phyloP scores from a whole-genome alignment of 176 grass and related monocot species.

The Musa schizocarpa region DNA sequence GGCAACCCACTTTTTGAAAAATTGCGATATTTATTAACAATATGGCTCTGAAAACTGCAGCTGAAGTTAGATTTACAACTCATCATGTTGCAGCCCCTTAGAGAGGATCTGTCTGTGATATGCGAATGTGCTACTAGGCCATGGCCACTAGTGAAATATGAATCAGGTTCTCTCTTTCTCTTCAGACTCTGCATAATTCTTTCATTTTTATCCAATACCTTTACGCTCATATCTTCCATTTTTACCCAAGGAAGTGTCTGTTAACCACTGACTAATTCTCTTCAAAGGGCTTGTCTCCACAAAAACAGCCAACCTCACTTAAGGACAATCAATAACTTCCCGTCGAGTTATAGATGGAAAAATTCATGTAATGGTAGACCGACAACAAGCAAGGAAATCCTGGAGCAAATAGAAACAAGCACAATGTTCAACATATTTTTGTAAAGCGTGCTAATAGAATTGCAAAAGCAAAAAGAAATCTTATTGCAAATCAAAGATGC shows the following conservation, averaged over 20 bases:
- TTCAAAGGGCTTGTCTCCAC: slow-evolving; percentile 29
- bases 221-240: slow-evolving; percentile 59
- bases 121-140: slow-evolving; percentile 24
- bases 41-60: slow-evolving; percentile 27
- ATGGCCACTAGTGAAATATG: slow-evolving; percentile 15
- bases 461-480: too few species aligned
- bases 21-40: slow-evolving; percentile 55
- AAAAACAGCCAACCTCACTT: slow-evolving; percentile 33
- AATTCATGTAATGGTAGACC: slow-evolving; percentile 8
- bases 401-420: too few species aligned
- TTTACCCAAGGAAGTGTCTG: slow-evolving; percentile 33
- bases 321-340: slow-evolving; percentile 30
- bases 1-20: slow-evolving; percentile 59
- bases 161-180: slow-evolving; percentile 41
- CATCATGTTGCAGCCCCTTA: slow-evolving; percentile 25
- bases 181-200: slow-evolving; percentile 28
- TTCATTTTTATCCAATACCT: slow-evolving; percentile 46
- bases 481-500: too few species aligned
- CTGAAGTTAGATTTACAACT: slow-evolving; percentile 28
- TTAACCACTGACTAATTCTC: slow-evolving; percentile 44
- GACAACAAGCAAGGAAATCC: too few species aligned
- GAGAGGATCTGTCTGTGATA: slow-evolving; percentile 22
- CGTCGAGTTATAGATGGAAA: neutral
- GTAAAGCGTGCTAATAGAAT: too few species aligned
- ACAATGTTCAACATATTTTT: too few species aligned